These are phyloP conservation scores for Venturia pyrina DNA, from an alignment of 2,329 filamentous ascomycete genomes.

Conservation along the genomic window DNA sequence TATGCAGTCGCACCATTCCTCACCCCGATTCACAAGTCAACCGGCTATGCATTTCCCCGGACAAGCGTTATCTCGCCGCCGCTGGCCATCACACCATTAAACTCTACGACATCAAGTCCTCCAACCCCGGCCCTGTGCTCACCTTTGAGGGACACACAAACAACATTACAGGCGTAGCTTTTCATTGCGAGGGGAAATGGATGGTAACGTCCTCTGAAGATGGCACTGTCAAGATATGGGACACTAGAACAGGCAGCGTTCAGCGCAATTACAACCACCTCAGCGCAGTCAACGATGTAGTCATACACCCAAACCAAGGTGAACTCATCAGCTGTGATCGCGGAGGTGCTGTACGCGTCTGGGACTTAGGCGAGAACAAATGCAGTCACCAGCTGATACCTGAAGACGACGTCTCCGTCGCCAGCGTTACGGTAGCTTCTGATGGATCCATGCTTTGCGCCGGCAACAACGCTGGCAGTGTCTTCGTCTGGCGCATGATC, in stretches of 20 bases:
- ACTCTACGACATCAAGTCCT: conserved; percentile 96
- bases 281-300: conserved; percentile 87
- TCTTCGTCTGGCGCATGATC: conserved; percentile 93
- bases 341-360: conserved; percentile 83
- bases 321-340: conserved; percentile 96
- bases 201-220: conserved; percentile 98
- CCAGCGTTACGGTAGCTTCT: conserved; percentile 90
- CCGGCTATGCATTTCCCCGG: conserved; percentile 92
- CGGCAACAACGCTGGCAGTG: conserved; percentile 82
- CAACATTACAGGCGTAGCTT: conserved; percentile 93
- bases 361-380: conserved; percentile 94
- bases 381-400: conserved; percentile 94
- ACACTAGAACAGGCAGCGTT: conserved; percentile 73
- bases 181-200: conserved; percentile 99
- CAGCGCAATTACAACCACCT: conserved; percentile 91
- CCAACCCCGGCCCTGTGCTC: conserved; percentile 87
- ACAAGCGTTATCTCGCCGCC: conserved; percentile 89
- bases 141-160: conserved; percentile 93
- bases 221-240: conserved; percentile 95
- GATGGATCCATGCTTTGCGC: conserved; percentile 90
- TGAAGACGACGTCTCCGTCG: conserved; percentile 87
- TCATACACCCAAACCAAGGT: conserved; percentile 98
- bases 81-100: conserved; percentile 80
- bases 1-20: conserved; percentile 95
- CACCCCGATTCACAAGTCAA: conserved; percentile 98